Conservation (phyloP, 2,329 filamentous ascomycete genomes). For the Colletotrichum magnum region DNA sequence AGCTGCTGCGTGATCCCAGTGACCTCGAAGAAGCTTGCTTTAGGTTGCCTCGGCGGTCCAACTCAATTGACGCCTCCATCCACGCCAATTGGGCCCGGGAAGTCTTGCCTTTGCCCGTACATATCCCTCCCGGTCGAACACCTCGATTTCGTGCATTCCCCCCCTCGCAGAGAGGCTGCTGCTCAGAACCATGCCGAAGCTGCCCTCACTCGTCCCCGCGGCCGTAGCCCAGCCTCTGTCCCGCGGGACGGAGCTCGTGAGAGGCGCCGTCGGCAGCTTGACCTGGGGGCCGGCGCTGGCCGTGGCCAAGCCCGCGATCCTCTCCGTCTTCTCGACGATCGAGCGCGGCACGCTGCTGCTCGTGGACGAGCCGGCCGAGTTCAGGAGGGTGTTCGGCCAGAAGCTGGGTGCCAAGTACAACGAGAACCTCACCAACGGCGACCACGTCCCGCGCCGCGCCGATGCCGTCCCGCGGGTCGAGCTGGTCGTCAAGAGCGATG, state of each 20-base stretch:
- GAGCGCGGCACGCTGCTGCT: slow-evolving; percentile 63
- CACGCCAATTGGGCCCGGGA: neutral
- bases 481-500: slow-evolving; percentile 73
- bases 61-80: slow-evolving; percentile 36
- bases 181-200: slow-evolving; percentile 39
- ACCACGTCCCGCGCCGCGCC: slow-evolving; percentile 48
- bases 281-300: slow-evolving; percentile 63
- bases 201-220: slow-evolving; percentile 53
- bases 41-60: slow-evolving; percentile 28
- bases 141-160: neutral
- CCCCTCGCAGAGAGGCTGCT: neutral
- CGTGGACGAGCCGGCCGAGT: slow-evolving; percentile 60
- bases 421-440: slow-evolving; percentile 52
- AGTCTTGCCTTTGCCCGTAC: neutral
- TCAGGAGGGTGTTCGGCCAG: slow-evolving; percentile 61
- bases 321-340: slow-evolving; percentile 62
- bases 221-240: slow-evolving; percentile 56
- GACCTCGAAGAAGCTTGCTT: slow-evolving; percentile 35
- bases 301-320: slow-evolving; percentile 61
- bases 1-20: slow-evolving; percentile 29
- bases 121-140: neutral
- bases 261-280: slow-evolving; percentile 58
- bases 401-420: slow-evolving; percentile 56
- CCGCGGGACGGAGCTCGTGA: slow-evolving; percentile 56
- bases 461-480: slow-evolving; percentile 61